phyloP scores from a whole-genome alignment of 805 yeast genomes.

The Candida morakotiae region DNA sequence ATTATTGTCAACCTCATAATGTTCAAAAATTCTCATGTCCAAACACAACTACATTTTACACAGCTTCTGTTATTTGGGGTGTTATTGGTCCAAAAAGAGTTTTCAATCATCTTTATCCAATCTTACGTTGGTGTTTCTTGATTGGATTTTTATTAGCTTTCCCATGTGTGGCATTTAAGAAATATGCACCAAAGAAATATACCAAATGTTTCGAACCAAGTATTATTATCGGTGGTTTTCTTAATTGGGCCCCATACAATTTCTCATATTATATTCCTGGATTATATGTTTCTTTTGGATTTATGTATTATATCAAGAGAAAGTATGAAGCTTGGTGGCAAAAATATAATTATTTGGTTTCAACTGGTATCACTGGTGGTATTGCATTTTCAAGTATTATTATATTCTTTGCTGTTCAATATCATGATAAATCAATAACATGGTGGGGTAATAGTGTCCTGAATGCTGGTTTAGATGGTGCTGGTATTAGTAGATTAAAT shows the following conservation, averaged over 20 bases:
- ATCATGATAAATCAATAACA: slow-evolving; percentile 33
- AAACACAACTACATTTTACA: slow-evolving; percentile 33
- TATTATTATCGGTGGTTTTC: slow-evolving; percentile 42
- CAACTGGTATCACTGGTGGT: slow-evolving; percentile 52
- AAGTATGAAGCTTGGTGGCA: slow-evolving; percentile 56
- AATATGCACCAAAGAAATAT: slow-evolving; percentile 12
- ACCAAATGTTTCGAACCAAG: slow-evolving; percentile 45
- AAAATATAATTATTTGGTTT: slow-evolving; percentile 57
- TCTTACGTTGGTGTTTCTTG: slow-evolving; percentile 49
- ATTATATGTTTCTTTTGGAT: slow-evolving; percentile 45
- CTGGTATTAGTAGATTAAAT: slow-evolving; percentile 10
- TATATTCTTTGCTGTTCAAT: slow-evolving; percentile 49
- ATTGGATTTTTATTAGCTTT: slow-evolving; percentile 38
- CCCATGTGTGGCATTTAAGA: slow-evolving; percentile 15
- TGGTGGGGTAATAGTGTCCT: slow-evolving; percentile 60
- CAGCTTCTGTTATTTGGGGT: slow-evolving; percentile 46
- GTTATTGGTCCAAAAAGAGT: slow-evolving; percentile 52
- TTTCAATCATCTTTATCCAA: slow-evolving; percentile 47
- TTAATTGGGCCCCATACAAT: slow-evolving; percentile 43
- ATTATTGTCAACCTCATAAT: slow-evolving; percentile 18
- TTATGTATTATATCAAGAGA: slow-evolving; percentile 47
- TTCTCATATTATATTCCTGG: slow-evolving; percentile 48
- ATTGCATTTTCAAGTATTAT: slow-evolving; percentile 53
- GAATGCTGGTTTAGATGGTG: slow-evolving; percentile 21
- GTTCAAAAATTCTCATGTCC: slow-evolving; percentile 23